These are phyloP conservation scores for Pseudogymnoascus verrucosus DNA, from an alignment of 2,329 filamentous ascomycete species.

Conservation along the genomic window DNA sequence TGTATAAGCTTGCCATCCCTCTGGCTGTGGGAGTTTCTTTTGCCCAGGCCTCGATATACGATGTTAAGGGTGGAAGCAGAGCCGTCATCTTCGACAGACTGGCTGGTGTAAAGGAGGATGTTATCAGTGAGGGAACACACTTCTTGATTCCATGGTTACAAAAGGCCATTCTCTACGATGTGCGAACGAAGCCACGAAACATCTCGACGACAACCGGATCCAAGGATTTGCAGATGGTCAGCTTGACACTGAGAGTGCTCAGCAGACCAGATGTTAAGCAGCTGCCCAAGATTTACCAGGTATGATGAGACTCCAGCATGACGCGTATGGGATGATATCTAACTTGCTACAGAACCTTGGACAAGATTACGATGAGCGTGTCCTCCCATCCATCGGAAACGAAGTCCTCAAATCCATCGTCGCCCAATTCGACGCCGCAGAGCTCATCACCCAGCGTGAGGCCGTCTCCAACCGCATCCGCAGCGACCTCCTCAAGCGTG, in stretches of 20 bases:
- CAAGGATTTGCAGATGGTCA: conserved; percentile 99
- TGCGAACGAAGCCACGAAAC: conserved; percentile 93
- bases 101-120: conserved; percentile 82
- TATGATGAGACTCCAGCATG: conserved; percentile 34
- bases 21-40: conserved; percentile 59
- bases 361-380: conserved; percentile 96
- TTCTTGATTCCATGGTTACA: conserved; percentile 96
- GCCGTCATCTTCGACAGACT: conserved; percentile 97
- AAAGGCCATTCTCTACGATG: conserved; percentile 89
- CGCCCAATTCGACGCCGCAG: conserved; percentile 95
- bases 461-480: conserved; percentile 93
- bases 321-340: background rate
- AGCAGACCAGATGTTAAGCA: conserved; percentile 89
- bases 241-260: conserved; percentile 89
- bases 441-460: conserved; percentile 98
- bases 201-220: conserved; percentile 95
- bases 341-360: conserved; percentile 69
- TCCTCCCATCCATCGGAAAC: conserved; percentile 97
- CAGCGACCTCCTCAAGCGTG: conserved; percentile 82
- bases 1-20: conserved; percentile 67
- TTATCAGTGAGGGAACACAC: conserved; percentile 93
- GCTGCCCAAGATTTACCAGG: conserved; percentile 97
- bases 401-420: conserved; percentile 99
- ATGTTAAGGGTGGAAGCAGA: conserved; percentile 88
- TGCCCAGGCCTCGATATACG: conserved; percentile 79